A percentile compares a stretch with the other conserved stretches of the same genome.
Conservation (phyloP, 768 basidiomycete species). For the Lactifluus subvellereus region DNA sequence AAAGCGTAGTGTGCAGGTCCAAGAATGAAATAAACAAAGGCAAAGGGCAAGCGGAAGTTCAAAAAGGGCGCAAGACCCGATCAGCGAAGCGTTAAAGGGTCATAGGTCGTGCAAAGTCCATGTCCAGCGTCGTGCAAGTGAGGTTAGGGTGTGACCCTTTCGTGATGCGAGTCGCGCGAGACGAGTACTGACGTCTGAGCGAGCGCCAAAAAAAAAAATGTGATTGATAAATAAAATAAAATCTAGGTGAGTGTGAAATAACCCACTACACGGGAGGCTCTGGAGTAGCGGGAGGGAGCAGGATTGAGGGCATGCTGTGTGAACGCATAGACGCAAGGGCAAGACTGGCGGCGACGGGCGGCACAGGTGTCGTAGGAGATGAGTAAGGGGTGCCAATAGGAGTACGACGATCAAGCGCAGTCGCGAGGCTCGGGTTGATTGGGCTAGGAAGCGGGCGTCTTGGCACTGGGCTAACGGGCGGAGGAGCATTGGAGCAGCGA, state of each 20-base stretch:
- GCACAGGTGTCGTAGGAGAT: constrained; percentile 23
- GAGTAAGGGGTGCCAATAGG: constrained; percentile 22
- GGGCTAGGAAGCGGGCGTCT: constrained; percentile 18
- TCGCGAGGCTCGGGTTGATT: constrained; percentile 6
- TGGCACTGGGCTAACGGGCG: constrained; percentile 16
- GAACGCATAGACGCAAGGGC: constrained; percentile 21
- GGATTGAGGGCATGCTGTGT: constrained; percentile 23
- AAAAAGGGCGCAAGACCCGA: background rate
- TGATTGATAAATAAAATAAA: constrained; percentile 15
- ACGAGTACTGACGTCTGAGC: background rate
- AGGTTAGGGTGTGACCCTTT: constrained; percentile 11
- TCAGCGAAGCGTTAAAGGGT: constrained; percentile 7
- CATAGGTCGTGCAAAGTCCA: constrained; percentile 16
- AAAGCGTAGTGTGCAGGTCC: constrained; percentile 1
- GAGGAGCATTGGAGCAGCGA: constrained; percentile 18
- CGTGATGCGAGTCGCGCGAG: constrained; percentile 9
- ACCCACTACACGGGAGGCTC: constrained; percentile 9
- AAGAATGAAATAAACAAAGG: background rate
- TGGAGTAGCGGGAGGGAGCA: background rate
- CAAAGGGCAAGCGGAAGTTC: background rate
- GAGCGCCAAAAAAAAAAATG: constrained; percentile 11
- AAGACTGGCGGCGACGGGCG: background rate
- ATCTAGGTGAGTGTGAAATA: background rate
- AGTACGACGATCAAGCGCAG: constrained; percentile 22
- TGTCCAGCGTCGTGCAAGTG: constrained; percentile 9